These are phyloP conservation scores for Medakamo hakoo DNA, from an alignment of 139 green algal genomes.

Conservation along the genomic window DNA sequence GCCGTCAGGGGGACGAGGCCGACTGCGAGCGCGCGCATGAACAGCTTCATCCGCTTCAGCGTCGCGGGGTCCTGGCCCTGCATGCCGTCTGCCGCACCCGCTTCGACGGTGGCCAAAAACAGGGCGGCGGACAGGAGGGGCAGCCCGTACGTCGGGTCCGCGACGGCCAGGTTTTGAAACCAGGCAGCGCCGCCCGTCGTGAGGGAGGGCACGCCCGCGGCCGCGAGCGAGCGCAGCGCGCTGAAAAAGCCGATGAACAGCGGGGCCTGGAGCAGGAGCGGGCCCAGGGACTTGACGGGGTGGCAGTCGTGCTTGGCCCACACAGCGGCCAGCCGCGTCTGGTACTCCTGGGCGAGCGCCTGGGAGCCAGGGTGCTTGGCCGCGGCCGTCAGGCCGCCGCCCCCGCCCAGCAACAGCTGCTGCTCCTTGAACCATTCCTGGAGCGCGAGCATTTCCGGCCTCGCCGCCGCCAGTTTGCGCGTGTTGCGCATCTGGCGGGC, in stretches of 20 bases:
- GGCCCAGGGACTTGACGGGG: constrained; percentile 30
- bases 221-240: constrained; percentile 27
- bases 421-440: constrained; percentile 36
- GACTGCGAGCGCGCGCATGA: constrained; percentile 37
- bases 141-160: constrained; percentile 61
- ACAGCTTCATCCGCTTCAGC: constrained; percentile 39
- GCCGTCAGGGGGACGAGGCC: constrained; percentile 47
- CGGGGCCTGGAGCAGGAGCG: constrained; percentile 31
- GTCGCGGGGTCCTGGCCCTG: constrained; percentile 18
- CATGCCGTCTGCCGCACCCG: constrained; percentile 48
- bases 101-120: constrained; percentile 60
- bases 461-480: constrained; percentile 34
- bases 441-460: constrained; percentile 36
- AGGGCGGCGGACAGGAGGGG: constrained; percentile 42
- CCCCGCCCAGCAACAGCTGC: constrained; percentile 13
- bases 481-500: constrained; percentile 46
- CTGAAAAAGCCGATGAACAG: constrained; percentile 59
- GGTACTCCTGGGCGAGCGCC: constrained; percentile 19
- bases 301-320: constrained; percentile 41
- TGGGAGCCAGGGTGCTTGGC: not conserved
- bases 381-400: not conserved
- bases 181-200: constrained; percentile 48
- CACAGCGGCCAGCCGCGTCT: constrained; percentile 17
- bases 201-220: constrained; percentile 45
- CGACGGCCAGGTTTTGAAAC: constrained; percentile 68